Base-by-base conservation (phyloP, 176 grass and related monocot species). In the Miscanthus lutarioriparius region DNA sequence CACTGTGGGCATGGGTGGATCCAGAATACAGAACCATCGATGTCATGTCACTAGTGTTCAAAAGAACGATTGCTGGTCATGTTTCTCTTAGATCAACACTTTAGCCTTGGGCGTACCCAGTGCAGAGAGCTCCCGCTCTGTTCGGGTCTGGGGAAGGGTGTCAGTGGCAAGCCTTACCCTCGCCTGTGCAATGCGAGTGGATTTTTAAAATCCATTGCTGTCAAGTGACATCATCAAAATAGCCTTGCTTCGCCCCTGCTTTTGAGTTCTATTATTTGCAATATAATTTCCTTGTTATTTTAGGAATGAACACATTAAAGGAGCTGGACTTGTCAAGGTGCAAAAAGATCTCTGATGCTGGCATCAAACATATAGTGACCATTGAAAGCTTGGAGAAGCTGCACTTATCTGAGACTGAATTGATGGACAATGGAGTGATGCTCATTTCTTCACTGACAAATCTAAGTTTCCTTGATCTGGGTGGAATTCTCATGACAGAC, bases 311-410 rank as follows among this genome's bases (percentile, higher is more conserved):
- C 28, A 85, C 70, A 71, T 81, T 95, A 49, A 98, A 91, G 30
- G 91, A 98, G 43, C 83, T 98, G 82, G 87, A 95, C 76, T 36
- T 98, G 77, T 98, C 96, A 23, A 91, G 92, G 43, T 93, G 96
- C 88, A 63, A 82, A 23, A 98, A 90, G 86, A 77, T 98, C 26
- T 86, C 85, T 86, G 87, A 98, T 59, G 82, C 89, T 74, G 91
- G 89, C 63, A 78, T 98, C 79, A 95, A 81, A 80, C 93, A 98
- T 80, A 61, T 98, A 62, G 53, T 93, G 68, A 85, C 96, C 53
- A 92, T 95, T 78, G 70, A 86, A 81, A 90, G 26, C 67, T 74
- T 98, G 70, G 89, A 98, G 78, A 98, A 90, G 85, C 86, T 98
- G 78, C 84, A 85, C 73, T 74, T 98, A 25, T 88, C 90, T 30